Conservation (phyloP, 1,284 basidiomycete species). For the Fomitopsis schrenkii region DNA sequence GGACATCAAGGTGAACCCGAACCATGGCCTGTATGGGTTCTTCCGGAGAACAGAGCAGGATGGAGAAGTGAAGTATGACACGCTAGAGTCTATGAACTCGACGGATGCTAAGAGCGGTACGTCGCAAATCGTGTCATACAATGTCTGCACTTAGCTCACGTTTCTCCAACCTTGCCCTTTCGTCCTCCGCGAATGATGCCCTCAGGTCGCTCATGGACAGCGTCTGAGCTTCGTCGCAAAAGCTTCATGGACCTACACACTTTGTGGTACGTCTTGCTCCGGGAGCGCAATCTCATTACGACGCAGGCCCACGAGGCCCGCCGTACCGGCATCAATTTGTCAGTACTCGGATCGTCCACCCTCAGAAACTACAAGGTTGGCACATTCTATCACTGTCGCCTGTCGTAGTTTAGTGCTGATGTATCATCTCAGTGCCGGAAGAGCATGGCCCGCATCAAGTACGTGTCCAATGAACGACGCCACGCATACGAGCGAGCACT, state of each 20-base stretch:
- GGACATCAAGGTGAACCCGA: slow-evolving; percentile 38
- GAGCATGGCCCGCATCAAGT: slow-evolving; percentile 97
- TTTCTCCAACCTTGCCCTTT: background rate
- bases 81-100: slow-evolving; percentile 45
- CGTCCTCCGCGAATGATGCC: background rate
- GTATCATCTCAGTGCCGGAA: slow-evolving; percentile 74
- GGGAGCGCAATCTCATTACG: slow-evolving; percentile 85
- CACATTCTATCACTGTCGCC: too few relatives aligned
- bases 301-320: slow-evolving; percentile 82
- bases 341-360: background rate
- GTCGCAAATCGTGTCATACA: slow-evolving; percentile 11
- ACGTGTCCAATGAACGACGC: slow-evolving; percentile 88
- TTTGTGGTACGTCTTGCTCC: slow-evolving; percentile 86
- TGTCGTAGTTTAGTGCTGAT: background rate
- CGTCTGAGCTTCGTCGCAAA: slow-evolving; percentile 82
- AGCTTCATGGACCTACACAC: slow-evolving; percentile 90
- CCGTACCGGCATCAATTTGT: slow-evolving; percentile 41
- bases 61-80: slow-evolving; percentile 32
- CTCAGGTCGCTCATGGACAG: slow-evolving; percentile 81
- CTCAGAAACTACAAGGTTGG: too few relatives aligned
- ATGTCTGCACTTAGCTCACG: slow-evolving; percentile 15
- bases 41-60: slow-evolving; percentile 53
- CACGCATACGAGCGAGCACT: slow-evolving; percentile 73
- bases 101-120: slow-evolving; percentile 33
- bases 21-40: slow-evolving; percentile 75